These are phyloP conservation scores for Lactarius tabidus DNA, from an alignment of 768 basidiomycete species.

Conservation along the genomic window DNA sequence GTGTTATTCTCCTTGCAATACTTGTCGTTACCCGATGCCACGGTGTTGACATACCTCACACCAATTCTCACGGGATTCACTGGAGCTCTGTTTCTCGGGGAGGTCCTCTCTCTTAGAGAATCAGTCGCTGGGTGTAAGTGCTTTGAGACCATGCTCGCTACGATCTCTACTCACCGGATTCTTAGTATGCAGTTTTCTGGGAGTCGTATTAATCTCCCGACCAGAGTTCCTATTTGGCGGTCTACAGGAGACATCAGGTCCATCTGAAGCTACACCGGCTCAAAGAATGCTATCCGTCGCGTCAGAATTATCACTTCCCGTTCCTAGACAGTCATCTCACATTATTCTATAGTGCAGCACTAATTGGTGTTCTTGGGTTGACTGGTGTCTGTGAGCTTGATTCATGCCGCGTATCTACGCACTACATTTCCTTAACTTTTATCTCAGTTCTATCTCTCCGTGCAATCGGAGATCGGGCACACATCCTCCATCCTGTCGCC, in stretches of 20 bases:
- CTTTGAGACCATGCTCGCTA: neutral
- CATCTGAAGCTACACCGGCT: constrained; percentile 25
- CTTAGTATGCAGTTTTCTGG: constrained; percentile 64
- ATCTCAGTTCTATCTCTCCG: constrained; percentile 49
- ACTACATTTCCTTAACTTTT: neutral
- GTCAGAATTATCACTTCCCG: constrained; percentile 32
- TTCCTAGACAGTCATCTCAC: neutral
- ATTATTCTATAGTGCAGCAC: constrained; percentile 43
- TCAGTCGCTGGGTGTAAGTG: constrained; percentile 48
- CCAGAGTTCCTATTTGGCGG: constrained; percentile 69
- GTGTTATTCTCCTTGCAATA: constrained; percentile 68
- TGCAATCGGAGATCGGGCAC: constrained; percentile 70
- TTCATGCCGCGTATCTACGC: neutral
- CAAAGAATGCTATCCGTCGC: constrained; percentile 58
- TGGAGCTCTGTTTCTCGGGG: constrained; percentile 59
- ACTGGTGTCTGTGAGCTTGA: constrained; percentile 61
- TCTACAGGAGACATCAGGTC: neutral
- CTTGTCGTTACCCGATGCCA: constrained; percentile 74
- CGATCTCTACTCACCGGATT: neutral
- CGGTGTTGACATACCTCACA: constrained; percentile 68
- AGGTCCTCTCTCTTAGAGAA: constrained; percentile 52
- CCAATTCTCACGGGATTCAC: constrained; percentile 63
- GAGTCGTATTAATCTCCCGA: constrained; percentile 78
- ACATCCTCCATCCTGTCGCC: constrained; percentile 64
- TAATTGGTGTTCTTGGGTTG: constrained; percentile 62